Conservation (phyloP, 1,139 yeast genomes). For the Lodderomyces jiufengensis region DNA sequence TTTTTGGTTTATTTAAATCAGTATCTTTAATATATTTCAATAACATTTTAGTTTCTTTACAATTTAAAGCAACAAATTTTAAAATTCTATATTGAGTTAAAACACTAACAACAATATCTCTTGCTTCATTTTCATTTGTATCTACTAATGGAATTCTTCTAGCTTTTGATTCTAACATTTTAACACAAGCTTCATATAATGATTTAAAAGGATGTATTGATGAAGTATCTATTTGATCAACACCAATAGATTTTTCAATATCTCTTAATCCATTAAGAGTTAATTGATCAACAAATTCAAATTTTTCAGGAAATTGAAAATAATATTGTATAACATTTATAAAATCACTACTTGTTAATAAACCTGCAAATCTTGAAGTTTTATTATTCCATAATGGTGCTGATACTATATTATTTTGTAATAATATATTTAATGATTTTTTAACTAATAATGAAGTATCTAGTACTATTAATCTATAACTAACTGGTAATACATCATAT, state of each 20-base stretch:
- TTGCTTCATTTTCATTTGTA: constrained; percentile 85
- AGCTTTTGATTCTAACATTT: constrained; percentile 86
- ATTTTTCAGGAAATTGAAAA: constrained; percentile 85
- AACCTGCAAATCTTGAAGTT: constrained; percentile 88
- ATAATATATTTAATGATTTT: constrained; percentile 81
- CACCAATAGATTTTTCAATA: constrained; percentile 85
- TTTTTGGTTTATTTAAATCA: constrained; percentile 17
- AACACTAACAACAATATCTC: constrained; percentile 93
- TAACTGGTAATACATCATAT: constrained; percentile 94
- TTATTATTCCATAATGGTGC: constrained; percentile 97
- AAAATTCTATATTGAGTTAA: constrained; percentile 94
- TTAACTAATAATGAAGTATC: constrained; percentile 90
- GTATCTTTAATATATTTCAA: constrained; percentile 72
- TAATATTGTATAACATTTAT: constrained; percentile 94
- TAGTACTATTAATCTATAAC: constrained; percentile 86
- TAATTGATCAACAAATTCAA: constrained; percentile 82
- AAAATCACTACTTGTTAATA: constrained; percentile 88
- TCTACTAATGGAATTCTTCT: constrained; percentile 94
- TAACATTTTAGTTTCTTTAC: constrained; percentile 88
- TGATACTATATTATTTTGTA: constrained; percentile 91
- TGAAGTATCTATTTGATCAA: constrained; percentile 80
- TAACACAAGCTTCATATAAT: constrained; percentile 88
- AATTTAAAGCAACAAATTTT: constrained; percentile 92
- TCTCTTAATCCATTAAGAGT: constrained; percentile 83
- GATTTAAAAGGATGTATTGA: constrained; percentile 91